Percentiles rank a stretch among this genome's conserved stretches.
Conservation (phyloP, 768 basidiomycete genomes). For the Suillus placidus region DNA sequence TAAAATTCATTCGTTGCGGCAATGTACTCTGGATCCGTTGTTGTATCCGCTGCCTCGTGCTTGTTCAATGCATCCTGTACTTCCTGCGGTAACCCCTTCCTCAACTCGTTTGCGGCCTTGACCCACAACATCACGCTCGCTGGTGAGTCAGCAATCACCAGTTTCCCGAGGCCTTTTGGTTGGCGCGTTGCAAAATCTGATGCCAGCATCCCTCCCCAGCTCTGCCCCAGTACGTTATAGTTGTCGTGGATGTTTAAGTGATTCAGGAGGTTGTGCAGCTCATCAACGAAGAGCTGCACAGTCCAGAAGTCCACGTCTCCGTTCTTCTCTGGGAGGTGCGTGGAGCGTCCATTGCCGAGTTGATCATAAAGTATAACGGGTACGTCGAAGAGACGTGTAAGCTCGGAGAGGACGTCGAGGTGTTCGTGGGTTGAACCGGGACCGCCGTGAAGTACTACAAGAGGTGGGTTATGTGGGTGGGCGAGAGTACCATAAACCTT, state of each 20-base stretch:
- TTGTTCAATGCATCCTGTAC: slow-evolving; percentile 42
- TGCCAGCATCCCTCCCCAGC: slow-evolving; percentile 50
- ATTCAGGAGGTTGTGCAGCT: slow-evolving; percentile 41
- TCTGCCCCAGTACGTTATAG: slow-evolving; percentile 47
- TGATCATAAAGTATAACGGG: slow-evolving; percentile 62
- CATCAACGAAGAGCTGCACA: slow-evolving; percentile 55
- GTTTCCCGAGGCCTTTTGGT: slow-evolving; percentile 48
- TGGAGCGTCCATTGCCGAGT: slow-evolving; percentile 55
- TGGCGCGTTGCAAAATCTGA: slow-evolving; percentile 36
- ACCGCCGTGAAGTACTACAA: slow-evolving; percentile 57
- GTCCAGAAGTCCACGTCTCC: slow-evolving; percentile 47
- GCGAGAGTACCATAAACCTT: slow-evolving; percentile 49
- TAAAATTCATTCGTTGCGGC: slow-evolving; percentile 46
- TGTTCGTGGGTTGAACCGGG: slow-evolving; percentile 51
- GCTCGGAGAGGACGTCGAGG: slow-evolving; percentile 41
- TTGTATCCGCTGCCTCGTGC: slow-evolving; percentile 50
- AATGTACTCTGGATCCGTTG: slow-evolving; percentile 46
- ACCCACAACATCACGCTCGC: slow-evolving; percentile 49
- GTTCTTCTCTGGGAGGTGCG: slow-evolving; percentile 54
- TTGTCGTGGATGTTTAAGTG: slow-evolving; percentile 47
- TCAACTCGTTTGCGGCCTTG: slow-evolving; percentile 34
- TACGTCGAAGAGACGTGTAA: slow-evolving; percentile 38
- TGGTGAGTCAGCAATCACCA: slow-evolving; percentile 49
- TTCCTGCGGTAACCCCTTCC: slow-evolving; percentile 42
- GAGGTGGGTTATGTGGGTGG: slow-evolving; percentile 38